These are phyloP conservation scores for Ophiocordyceps australis DNA, from an alignment of 2,329 filamentous ascomycete species.

Conservation along the genomic window DNA sequence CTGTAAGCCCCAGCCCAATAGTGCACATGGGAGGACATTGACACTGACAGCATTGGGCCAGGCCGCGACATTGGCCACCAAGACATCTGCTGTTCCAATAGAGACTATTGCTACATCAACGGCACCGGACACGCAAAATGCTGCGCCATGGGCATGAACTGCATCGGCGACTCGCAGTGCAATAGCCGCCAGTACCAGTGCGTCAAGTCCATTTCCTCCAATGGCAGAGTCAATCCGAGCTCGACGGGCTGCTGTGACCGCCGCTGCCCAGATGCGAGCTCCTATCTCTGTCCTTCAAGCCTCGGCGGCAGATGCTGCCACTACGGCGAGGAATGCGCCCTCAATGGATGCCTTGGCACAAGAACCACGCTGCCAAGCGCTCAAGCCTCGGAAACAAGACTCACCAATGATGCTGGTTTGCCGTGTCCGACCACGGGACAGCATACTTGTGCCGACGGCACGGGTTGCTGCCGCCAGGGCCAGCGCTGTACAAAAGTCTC, in stretches of 20 bases:
- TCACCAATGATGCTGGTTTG: conserved; percentile 8
- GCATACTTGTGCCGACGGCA: conserved; percentile 22
- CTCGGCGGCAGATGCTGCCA: conserved; percentile 31
- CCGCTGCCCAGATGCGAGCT: conserved; percentile 18
- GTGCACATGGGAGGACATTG: no score
- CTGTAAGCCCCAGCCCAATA: no score
- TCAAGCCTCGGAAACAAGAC: no score
- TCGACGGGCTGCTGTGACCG: conserved; percentile 19
- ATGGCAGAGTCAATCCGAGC: conserved; percentile 9
- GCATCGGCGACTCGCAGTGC: conserved; percentile 17
- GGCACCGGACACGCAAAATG: conserved; percentile 14
- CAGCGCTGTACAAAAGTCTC: conserved; percentile 21
- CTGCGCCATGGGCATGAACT: conserved; percentile 23
- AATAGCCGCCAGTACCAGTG: conserved; percentile 14
- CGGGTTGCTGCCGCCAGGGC: conserved; percentile 29
- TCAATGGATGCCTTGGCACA: conserved; percentile 16
- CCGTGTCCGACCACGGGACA: conserved; percentile 22
- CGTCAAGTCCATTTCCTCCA: conserved; percentile 7
- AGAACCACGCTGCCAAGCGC: conserved; percentile 7
- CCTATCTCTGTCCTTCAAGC: conserved; percentile 22
- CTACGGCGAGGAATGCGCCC: conserved; percentile 23
- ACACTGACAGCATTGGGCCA: no score
- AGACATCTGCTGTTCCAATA: conserved; percentile 22
- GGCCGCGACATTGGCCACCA: conserved; percentile 21
- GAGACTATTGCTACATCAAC: conserved; percentile 26